These are phyloP conservation scores for Takashimella tepidaria DNA, from an alignment of 1,284 basidiomycete genomes.

Conservation along the genomic window DNA sequence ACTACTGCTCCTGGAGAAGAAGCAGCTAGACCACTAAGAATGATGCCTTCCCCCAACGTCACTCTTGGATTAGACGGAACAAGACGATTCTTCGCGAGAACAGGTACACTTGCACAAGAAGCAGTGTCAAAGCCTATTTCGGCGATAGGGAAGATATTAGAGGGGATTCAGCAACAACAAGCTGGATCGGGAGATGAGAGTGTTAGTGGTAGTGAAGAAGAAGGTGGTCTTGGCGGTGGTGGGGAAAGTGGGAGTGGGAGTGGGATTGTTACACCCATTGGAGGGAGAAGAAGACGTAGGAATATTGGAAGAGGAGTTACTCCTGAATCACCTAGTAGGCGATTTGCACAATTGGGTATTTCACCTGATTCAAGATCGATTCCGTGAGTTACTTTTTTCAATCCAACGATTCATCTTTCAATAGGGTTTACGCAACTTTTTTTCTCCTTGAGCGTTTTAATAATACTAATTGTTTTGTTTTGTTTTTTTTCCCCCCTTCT, in stretches of 20 bases:
- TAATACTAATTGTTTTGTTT: too few relatives aligned
- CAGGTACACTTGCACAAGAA: slow-evolving; percentile 59
- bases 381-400: background rate
- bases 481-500: background rate
- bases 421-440: too few relatives aligned
- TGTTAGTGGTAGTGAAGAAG: slow-evolving; percentile 22
- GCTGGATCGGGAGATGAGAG: slow-evolving; percentile 25
- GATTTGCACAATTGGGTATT: slow-evolving; percentile 16
- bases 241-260: background rate
- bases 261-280: background rate
- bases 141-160: slow-evolving; percentile 78
- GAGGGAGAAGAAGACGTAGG: background rate
- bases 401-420: too few relatives aligned
- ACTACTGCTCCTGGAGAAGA: slow-evolving; percentile 62
- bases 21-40: slow-evolving; percentile 67
- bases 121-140: slow-evolving; percentile 79
- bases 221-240: slow-evolving; percentile 16
- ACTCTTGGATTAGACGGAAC: slow-evolving; percentile 64
- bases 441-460: too few relatives aligned
- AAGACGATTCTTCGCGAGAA: slow-evolving; percentile 72
- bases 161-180: slow-evolving; percentile 54
- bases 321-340: slow-evolving; percentile 10
- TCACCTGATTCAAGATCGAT: slow-evolving; percentile 4
- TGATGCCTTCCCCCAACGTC: background rate
- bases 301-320: background rate